Conservation (phyloP, 768 basidiomycete genomes). For the Cyathus striatus region DNA sequence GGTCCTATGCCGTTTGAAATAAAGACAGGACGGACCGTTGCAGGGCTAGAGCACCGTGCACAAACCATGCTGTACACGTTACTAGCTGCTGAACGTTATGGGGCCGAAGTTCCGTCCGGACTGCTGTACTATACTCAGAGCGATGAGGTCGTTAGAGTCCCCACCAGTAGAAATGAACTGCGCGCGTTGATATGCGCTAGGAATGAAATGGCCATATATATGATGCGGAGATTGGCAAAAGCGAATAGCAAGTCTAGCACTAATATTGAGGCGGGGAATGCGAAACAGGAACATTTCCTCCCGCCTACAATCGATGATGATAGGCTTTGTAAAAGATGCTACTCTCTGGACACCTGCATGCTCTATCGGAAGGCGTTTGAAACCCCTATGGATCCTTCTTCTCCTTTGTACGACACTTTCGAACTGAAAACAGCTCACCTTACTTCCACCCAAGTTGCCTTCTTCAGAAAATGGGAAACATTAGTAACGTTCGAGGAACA, state of each 20-base stretch:
- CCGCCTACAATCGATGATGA: slow-evolving; percentile 86
- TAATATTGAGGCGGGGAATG: slow-evolving; percentile 8
- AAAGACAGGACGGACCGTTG: slow-evolving; percentile 81
- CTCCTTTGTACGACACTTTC: slow-evolving; percentile 65
- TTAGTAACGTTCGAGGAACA: slow-evolving; percentile 84
- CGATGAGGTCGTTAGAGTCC: slow-evolving; percentile 82
- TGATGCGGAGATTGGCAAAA: slow-evolving; percentile 46
- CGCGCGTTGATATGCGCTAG: slow-evolving; percentile 75
- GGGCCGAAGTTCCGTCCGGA: slow-evolving; percentile 72
- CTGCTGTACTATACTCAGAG: slow-evolving; percentile 93
- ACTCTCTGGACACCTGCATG: slow-evolving; percentile 83
- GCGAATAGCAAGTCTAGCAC: slow-evolving; percentile 6
- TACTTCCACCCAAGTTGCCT: slow-evolving; percentile 55
- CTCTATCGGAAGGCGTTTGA: slow-evolving; percentile 87
- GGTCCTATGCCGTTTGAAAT: slow-evolving; percentile 84
- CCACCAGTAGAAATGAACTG: slow-evolving; percentile 76
- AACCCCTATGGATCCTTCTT: slow-evolving; percentile 43
- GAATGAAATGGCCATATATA: slow-evolving; percentile 81
- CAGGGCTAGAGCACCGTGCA: slow-evolving; percentile 89
- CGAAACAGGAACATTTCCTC: slow-evolving; percentile 57
- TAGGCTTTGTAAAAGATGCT: slow-evolving; percentile 76
- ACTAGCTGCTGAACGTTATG: slow-evolving; percentile 88
- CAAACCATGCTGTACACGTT: slow-evolving; percentile 98
- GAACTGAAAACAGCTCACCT: slow-evolving; percentile 79
- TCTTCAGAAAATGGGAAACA: slow-evolving; percentile 90